phyloP scores from a whole-genome alignment of 176 grass and related monocot genomes.

The Cymbopogon citratus region DNA sequence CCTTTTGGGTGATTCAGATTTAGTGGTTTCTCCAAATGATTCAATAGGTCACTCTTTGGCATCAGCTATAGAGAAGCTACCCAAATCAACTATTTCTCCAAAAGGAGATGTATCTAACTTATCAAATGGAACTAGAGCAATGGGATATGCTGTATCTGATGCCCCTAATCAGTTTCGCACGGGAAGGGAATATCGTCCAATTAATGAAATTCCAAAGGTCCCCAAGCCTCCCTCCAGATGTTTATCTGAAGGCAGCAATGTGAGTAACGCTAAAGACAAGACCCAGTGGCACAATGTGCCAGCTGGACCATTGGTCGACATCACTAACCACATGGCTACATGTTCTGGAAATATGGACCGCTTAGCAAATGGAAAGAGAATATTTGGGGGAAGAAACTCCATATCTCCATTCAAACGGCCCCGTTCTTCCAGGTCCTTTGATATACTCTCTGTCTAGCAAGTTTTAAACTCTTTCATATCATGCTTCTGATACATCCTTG shows the following conservation, averaged over 20 bases:
- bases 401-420: slow-evolving; percentile 82
- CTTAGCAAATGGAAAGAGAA: slow-evolving; percentile 46
- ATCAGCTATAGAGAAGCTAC: slow-evolving; percentile 30
- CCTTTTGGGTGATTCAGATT: slow-evolving; percentile 60
- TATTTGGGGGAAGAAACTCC: slow-evolving; percentile 55
- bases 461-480: slow-evolving; percentile 42
- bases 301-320: slow-evolving; percentile 50
- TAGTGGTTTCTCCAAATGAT: slow-evolving; percentile 29
- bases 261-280: slow-evolving; percentile 13
- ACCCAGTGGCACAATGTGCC: slow-evolving; percentile 28
- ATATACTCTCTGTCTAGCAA: slow-evolving; percentile 35
- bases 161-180: slow-evolving; percentile 8
- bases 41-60: slow-evolving; percentile 6
- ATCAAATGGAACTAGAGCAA: neutral
- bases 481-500: slow-evolving; percentile 45
- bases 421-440: slow-evolving; percentile 70
- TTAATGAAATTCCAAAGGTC: slow-evolving; percentile 29
- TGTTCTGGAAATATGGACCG: slow-evolving; percentile 33
- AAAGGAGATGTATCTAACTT: slow-evolving; percentile 36
- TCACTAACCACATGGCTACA: slow-evolving; percentile 40
- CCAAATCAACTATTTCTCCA: slow-evolving; percentile 21
- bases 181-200: slow-evolving; percentile 2
- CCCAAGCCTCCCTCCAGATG: slow-evolving; percentile 33
- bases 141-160: slow-evolving; percentile 23
- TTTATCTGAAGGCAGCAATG: slow-evolving; percentile 24